Evolutionary conservation across 345 rosid genomes (phyloP).

Genomic region (Brassica rapa): DNA sequence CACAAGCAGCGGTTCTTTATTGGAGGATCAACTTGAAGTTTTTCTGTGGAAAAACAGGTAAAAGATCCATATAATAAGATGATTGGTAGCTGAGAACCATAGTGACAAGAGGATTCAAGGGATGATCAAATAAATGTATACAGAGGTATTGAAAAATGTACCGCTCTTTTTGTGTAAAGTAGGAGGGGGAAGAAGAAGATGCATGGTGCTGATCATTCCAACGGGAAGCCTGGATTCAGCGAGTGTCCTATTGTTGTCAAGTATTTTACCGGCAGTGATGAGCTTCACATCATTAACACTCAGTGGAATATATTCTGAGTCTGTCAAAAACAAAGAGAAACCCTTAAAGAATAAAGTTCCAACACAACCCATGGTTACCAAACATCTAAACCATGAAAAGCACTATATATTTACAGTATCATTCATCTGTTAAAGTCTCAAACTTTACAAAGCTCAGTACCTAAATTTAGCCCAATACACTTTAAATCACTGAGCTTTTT

Average conservation of each 20-base stretch:
- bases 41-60: slow-evolving; percentile 43
- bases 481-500: neutral
- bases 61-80: neutral
- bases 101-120: neutral
- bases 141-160: slow-evolving; percentile 17
- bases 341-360: slow-evolving; percentile 14
- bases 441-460: slow-evolving; percentile 14
- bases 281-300: slow-evolving; percentile 66
- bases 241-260: slow-evolving; percentile 70
- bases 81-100: slow-evolving; percentile 12
- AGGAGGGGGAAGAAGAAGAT: slow-evolving; percentile 71
- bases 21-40: slow-evolving; percentile 47
- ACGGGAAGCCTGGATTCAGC: slow-evolving; percentile 67
- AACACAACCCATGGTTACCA: slow-evolving; percentile 13
- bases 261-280: slow-evolving; percentile 71
- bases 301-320: slow-evolving; percentile 63
- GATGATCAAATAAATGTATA: neutral
- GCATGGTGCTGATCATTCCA: slow-evolving; percentile 78
- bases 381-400: neutral
- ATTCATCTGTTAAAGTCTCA: neutral
- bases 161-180: slow-evolving; percentile 63
- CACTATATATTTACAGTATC: neutral
- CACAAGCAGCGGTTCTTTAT: slow-evolving; percentile 56
- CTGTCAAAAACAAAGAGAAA: slow-evolving; percentile 40
- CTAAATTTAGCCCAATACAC: neutral